Evolutionary conservation across 257 asterid genomes (phyloP), one percentile per base, ranked within the genome.

Genomic region (Solanum ossicruentum): DNA sequence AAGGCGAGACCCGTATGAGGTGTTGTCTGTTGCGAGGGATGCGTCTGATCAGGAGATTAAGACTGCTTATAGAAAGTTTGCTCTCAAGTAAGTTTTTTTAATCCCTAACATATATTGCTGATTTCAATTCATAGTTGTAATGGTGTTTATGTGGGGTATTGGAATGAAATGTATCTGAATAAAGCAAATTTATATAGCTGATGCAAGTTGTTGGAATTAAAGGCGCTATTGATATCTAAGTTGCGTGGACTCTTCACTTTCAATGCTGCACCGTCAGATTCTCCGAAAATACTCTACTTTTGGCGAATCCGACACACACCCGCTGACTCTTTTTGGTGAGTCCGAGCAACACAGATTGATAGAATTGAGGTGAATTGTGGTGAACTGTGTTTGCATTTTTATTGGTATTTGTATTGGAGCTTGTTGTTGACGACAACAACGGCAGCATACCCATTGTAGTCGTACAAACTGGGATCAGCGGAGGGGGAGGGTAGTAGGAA

Each of bases 21-120:
- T 97, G 88, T 91, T 97, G 80, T 90, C 89, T 51, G 99, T 95
- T 17, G 65, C 98, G 18, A 94, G 92, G 87, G 99, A 97, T 79
- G 91, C 98, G 80, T 90, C 98, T 84, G 99, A 97, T 88, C 98
- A 97, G 89, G 99, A 97, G 83, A 95, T 97, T 82, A 97, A 97
- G 90, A 93, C 98, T 87, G 98, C 99, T 84, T 97, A 97, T 83
- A 90, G 99, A 85, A 97, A 94, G 91, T 99, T 97, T 86, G 99
- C 99, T 85, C 97, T 97, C 82, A 97, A 95, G 99, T 97, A 90
- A 63, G 93, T 89, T 4, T 3, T 51, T 51, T 1, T 58, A 12
- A n/a, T 72, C 18, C 43, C 45, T 28, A 67, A 36, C n/a, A 16
- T 3, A 67, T 72, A 12, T 45, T 72, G 12, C n/a, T n/a, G 12